These are phyloP conservation scores for Mycena galopus DNA, from an alignment of 768 basidiomycete species.

Conservation along the genomic window DNA sequence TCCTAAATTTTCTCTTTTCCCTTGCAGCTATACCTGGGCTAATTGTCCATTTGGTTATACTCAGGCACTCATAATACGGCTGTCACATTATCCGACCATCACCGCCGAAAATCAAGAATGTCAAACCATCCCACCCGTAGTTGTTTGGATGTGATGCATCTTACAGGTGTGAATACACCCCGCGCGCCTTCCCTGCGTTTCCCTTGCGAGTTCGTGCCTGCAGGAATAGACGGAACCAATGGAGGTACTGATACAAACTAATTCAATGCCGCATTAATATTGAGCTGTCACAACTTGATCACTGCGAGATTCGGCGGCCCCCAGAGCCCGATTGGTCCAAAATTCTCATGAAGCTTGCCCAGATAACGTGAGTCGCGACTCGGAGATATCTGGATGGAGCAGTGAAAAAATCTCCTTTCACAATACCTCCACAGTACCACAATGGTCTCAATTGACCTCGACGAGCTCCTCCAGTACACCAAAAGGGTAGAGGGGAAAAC, in stretches of 20 bases:
- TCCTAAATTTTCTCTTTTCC: neutral
- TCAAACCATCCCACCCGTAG: slow-evolving; percentile 10
- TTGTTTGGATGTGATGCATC: slow-evolving; percentile 8
- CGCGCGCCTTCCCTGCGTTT: slow-evolving; percentile 4
- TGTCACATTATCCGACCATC: slow-evolving; percentile 8
- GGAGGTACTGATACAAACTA: slow-evolving; percentile 9
- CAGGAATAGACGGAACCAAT: slow-evolving; percentile 9
- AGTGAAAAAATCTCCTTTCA: neutral
- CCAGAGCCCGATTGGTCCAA: neutral
- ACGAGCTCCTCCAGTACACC: slow-evolving; percentile 57
- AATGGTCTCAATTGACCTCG: slow-evolving; percentile 27
- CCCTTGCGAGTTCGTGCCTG: slow-evolving; percentile 7
- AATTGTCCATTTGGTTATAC: slow-evolving; percentile 9
- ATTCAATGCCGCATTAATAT: slow-evolving; percentile 8
- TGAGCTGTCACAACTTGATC: slow-evolving; percentile 5
- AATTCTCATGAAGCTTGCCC: neutral
- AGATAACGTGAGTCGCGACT: slow-evolving; percentile 7
- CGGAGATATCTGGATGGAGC: slow-evolving; percentile 10
- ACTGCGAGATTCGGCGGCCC: neutral
- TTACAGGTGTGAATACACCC: slow-evolving; percentile 7
- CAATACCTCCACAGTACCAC: slow-evolving; percentile 5
- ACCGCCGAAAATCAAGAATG: slow-evolving; percentile 13
- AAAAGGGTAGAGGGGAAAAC: slow-evolving; percentile 59
- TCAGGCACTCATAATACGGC: slow-evolving; percentile 10
- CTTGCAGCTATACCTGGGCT: slow-evolving; percentile 8